A percentile compares a stretch with the other conserved stretches of the same genome.
These are phyloP conservation scores for Dicorynia guianensis DNA, from an alignment of 306 rosid species.

Conservation along the genomic window DNA sequence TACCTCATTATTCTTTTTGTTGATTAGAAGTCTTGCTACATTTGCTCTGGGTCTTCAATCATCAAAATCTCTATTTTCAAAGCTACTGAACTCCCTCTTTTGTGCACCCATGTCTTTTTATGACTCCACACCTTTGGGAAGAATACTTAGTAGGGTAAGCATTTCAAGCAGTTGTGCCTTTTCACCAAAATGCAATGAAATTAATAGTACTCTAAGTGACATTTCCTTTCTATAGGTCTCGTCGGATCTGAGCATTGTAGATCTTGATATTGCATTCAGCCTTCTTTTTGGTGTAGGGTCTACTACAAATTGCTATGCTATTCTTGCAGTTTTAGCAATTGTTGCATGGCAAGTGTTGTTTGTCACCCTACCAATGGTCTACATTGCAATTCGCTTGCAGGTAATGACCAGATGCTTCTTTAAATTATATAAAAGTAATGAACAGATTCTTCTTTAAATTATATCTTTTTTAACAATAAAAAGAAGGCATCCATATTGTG, in stretches of 20 bases:
- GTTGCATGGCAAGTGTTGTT: constrained; percentile 66
- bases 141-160: constrained; percentile 69
- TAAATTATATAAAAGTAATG: background rate
- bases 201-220: constrained; percentile 6
- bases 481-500: constrained; percentile 1
- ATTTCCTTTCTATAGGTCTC: constrained; percentile 51
- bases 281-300: constrained; percentile 35
- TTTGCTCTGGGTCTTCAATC: constrained; percentile 49
- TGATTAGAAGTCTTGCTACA: constrained; percentile 41
- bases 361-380: constrained; percentile 55
- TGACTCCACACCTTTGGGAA: constrained; percentile 74
- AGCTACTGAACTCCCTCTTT: constrained; percentile 63
- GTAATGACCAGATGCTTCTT: constrained; percentile 40
- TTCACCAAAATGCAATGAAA: background rate
- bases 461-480: background rate
- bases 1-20: constrained; percentile 33
- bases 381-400: constrained; percentile 51
- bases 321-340: constrained; percentile 50
- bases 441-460: background rate
- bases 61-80: constrained; percentile 48
- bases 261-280: constrained; percentile 57
- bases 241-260: constrained; percentile 57
- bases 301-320: constrained; percentile 33
- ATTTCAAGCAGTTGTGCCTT: background rate
- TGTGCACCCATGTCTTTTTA: constrained; percentile 66